Conservation (phyloP, 1,139 yeast genomes). For the Debaryomyces udenii region DNA sequence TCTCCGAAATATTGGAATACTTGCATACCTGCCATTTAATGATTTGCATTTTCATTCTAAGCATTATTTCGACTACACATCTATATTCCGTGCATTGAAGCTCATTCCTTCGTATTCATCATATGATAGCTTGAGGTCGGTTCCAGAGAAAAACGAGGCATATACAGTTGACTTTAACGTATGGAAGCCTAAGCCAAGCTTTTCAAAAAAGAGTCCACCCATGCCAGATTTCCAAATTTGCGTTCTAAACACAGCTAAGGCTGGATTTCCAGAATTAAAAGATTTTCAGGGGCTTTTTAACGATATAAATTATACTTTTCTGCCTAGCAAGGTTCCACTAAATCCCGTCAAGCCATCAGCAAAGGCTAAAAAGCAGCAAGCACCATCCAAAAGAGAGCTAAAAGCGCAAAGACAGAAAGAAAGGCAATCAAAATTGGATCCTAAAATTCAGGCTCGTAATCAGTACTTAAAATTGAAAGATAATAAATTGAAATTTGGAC, state of each 20-base stretch:
- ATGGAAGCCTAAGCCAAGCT: conserved; percentile 81
- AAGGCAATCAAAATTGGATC: conserved; percentile 30
- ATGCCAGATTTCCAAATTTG: conserved; percentile 75
- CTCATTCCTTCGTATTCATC: conserved; percentile 33
- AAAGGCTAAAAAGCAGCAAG: conserved; percentile 18
- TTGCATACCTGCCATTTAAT: conserved; percentile 18
- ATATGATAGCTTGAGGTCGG: conserved; percentile 20
- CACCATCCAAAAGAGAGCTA: conserved; percentile 22
- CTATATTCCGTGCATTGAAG: conserved; percentile 41
- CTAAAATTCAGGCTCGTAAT: conserved; percentile 26
- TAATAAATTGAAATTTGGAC: conserved; percentile 44
- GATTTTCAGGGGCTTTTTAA: conserved; percentile 39
- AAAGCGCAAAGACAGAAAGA: conserved; percentile 28
- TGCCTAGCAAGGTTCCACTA: conserved; percentile 8
- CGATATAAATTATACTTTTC: conserved; percentile 19
- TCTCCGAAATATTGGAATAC: conserved; percentile 14
- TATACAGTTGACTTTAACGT: conserved; percentile 55
- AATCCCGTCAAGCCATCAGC: conserved; percentile 12
- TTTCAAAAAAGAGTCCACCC: conserved; percentile 71
- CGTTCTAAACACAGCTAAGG: conserved; percentile 54
- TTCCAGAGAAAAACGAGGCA: conserved; percentile 6
- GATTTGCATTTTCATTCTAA: conserved; percentile 21
- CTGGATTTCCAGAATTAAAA: conserved; percentile 54
- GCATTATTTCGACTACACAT: conserved; percentile 41
- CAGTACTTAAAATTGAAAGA: conserved; percentile 33